These are phyloP conservation scores for Abrus precatorius DNA, from an alignment of 306 rosid genomes.

Conservation along the genomic window DNA sequence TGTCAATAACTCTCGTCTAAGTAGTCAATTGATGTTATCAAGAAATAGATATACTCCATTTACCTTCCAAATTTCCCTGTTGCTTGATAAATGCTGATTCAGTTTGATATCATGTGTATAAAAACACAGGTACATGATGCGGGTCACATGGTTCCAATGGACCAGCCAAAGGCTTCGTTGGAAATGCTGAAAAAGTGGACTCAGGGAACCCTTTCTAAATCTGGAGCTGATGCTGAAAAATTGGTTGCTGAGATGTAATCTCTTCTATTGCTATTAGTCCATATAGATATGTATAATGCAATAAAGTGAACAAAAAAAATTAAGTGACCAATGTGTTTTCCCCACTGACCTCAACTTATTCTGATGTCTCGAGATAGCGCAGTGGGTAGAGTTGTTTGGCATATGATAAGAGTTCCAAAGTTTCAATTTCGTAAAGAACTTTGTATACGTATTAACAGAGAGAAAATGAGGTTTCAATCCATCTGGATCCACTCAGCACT, in stretches of 20 bases:
- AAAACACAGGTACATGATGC: slow-evolving; percentile 87
- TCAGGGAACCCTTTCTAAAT: slow-evolving; percentile 67
- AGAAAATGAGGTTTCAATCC: too few relatives aligned
- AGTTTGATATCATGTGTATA: slow-evolving; percentile 19
- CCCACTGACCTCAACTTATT: not conserved
- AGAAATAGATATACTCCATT: slow-evolving; percentile 8
- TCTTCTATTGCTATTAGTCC: slow-evolving; percentile 23
- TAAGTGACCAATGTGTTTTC: too few relatives aligned
- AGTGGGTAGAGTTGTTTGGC: too few relatives aligned
- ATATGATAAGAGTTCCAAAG: too few relatives aligned
- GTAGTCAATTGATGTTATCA: not conserved
- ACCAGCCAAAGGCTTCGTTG: slow-evolving; percentile 93
- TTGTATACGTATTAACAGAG: too few relatives aligned
- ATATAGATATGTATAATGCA: slow-evolving; percentile 15
- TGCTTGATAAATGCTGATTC: slow-evolving; percentile 40
- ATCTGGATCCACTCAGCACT: too few relatives aligned
- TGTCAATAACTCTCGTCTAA: not conserved
- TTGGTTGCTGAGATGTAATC: slow-evolving; percentile 73
- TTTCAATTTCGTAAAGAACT: too few relatives aligned
- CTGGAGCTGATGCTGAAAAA: slow-evolving; percentile 46
- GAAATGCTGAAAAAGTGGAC: slow-evolving; percentile 97
- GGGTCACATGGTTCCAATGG: slow-evolving; percentile 99
- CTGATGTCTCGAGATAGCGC: too few relatives aligned
- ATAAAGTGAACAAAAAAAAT: slow-evolving; percentile 7
- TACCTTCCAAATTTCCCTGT: not conserved